Conservation (phyloP, 2,329 filamentous ascomycete species). For the Cladosporium velox region DNA sequence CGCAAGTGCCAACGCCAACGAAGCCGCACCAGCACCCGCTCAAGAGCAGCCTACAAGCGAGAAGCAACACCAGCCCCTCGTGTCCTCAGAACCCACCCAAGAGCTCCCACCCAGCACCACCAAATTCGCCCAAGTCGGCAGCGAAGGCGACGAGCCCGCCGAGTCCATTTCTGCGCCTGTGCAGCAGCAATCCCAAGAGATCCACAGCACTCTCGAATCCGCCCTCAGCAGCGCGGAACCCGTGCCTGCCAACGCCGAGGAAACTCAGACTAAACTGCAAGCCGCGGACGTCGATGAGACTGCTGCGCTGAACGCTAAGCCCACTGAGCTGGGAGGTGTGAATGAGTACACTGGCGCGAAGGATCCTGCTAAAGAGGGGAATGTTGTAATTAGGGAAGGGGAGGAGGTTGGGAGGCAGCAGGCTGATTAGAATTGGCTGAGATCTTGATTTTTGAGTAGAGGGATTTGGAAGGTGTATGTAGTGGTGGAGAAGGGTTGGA, state of each 20-base stretch:
- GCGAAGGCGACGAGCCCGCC: constrained; percentile 26
- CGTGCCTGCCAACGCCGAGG: constrained; percentile 26
- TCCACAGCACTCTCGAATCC: constrained; percentile 28
- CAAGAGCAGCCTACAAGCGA: constrained; percentile 22
- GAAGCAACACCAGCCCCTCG: not conserved
- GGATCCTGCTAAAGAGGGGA: constrained; percentile 34
- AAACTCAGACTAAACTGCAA: constrained; percentile 22
- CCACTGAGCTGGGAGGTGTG: constrained; percentile 13
- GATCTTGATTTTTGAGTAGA: not conserved
- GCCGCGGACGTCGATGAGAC: constrained; percentile 21
- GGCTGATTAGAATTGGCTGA: not conserved
- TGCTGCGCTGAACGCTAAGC: constrained; percentile 33
- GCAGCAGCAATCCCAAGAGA: constrained; percentile 24
- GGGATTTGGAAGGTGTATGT: not conserved
- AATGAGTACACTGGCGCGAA: constrained; percentile 25
- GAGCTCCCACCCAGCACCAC: not conserved
- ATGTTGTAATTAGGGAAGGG: constrained; percentile 37
- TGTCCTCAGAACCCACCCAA: not conserved
- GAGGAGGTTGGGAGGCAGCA: constrained; percentile 23
- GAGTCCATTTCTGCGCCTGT: constrained; percentile 23
- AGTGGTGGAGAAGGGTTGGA: not conserved
- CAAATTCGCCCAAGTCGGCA: constrained; percentile 15
- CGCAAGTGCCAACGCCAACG: constrained; percentile 29
- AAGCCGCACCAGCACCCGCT: constrained; percentile 27
- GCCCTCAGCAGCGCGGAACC: constrained; percentile 25